A percentile compares a stretch with the other conserved stretches of the same genome.
phyloP scores from a whole-genome alignment of 1,139 yeast species.

The Kodamaea anthophila region DNA sequence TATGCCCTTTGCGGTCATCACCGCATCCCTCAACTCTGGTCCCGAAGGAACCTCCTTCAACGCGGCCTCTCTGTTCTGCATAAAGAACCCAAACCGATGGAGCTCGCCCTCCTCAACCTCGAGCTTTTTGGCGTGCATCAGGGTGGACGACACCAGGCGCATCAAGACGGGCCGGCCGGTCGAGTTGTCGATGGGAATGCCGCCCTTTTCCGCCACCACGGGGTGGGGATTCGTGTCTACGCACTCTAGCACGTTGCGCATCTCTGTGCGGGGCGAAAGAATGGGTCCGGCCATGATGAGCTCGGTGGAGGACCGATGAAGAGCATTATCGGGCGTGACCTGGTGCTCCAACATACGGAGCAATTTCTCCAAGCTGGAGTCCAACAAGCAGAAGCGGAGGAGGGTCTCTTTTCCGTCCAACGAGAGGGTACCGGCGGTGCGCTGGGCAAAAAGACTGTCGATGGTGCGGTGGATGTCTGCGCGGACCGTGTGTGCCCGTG shows the following conservation, averaged over 20 bases:
- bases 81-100: conserved; percentile 75
- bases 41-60: conserved; percentile 61
- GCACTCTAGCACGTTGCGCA: conserved; percentile 8
- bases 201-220: conserved; percentile 56
- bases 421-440: conserved; percentile 32
- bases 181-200: conserved; percentile 55
- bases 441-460: conserved; percentile 32
- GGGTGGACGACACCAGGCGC: conserved; percentile 59
- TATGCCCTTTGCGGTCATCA: conserved; percentile 71
- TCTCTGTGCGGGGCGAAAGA: conserved; percentile 33
- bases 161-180: conserved; percentile 70
- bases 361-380: conserved; percentile 38
- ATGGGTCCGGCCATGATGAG: conserved; percentile 51
- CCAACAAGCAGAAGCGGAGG: conserved; percentile 38
- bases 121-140: conserved; percentile 63
- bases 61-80: conserved; percentile 36
- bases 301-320: conserved; percentile 48
- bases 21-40: conserved; percentile 68
- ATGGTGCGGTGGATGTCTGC: conserved; percentile 37
- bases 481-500: conserved; percentile 37
- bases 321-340: conserved; percentile 15
- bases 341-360: conserved; percentile 41
- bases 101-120: conserved; percentile 91
- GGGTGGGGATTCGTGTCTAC: conserved; percentile 57
- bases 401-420: conserved; percentile 42